phyloP scores from a whole-genome alignment of 306 rosid genomes.

The Potentilla sterilis region DNA sequence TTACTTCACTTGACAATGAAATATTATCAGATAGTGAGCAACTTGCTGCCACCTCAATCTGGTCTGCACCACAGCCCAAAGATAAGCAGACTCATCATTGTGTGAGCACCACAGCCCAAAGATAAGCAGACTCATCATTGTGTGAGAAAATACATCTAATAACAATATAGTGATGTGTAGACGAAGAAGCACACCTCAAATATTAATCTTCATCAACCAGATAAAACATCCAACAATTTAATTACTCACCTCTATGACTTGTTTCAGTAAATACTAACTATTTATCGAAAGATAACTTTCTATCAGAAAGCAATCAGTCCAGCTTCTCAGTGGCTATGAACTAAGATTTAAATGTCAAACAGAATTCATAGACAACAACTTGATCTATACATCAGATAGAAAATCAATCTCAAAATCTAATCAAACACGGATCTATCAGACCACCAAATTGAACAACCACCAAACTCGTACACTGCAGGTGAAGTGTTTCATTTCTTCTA shows the following conservation, averaged over 20 bases:
- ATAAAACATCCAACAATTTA: neutral
- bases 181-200: neutral
- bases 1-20: slow-evolving; percentile 7
- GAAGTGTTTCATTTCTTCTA: neutral
- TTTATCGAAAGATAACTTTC: neutral
- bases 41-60: slow-evolving; percentile 6
- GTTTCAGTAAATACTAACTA: neutral
- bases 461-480: neutral
- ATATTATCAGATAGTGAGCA: slow-evolving; percentile 4
- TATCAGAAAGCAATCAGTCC: neutral
- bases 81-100: no score
- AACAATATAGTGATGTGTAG: neutral
- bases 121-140: neutral
- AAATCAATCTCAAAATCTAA: neutral
- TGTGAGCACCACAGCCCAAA: slow-evolving; percentile 7
- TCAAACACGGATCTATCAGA: neutral
- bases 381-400: neutral
- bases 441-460: neutral
- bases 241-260: neutral
- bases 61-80: slow-evolving; percentile 6
- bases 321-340: neutral
- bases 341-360: neutral
- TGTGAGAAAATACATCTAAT: neutral
- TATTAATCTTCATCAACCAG: neutral
- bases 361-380: neutral